Evolutionary conservation across 495 filamentous ascomycete species (phyloP), one percentile per base, ranked within the genome.

Genomic region (Parachaetomium inaequale): DNA sequence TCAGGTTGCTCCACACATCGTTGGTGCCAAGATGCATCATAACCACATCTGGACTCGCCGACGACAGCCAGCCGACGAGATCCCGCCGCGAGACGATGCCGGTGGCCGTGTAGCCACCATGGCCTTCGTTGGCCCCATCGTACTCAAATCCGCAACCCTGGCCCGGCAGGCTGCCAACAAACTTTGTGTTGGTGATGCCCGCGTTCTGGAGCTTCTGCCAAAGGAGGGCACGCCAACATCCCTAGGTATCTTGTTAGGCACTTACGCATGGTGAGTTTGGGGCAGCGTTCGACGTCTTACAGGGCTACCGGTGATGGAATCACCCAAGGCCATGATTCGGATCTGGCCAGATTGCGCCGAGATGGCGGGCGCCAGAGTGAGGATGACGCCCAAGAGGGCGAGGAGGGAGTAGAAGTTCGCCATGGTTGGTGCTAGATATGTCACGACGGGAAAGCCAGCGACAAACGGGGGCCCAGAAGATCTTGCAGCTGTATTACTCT

Each of bases 11-110:
- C 46, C 46, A 49, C 2, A 49, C 46, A 8, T 49, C 46, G 23
- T 49, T 49, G 10, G 46, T 49, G 19, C 46, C 46, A 11, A 49
- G 46, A 12, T 49, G 46, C 46, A 49, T 49, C 46, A 49, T 49
- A 15, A 49, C 46, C 0, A 49, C 46, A 17, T 49, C 46, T 8
- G 46, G 46, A 15, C 23, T 26, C 2, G 46, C 4, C 11, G 46
- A 49, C 43, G 43, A 5, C 43, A 46, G 46, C 46, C 46, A 49
- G 0, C 46, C 46, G 3, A 17, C 10, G 10, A 49, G 46, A 7
- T 49, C 19, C 4, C 25, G 4, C 23, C 19, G 46, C 8, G 10
- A 4, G 3, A 23, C 46, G 25, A 49, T 49, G 46, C 19, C 19
- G 0, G 46, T 49, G 23, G 46, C 46, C 4, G 28, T 21, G 14